Percentiles rank a stretch among this genome's conserved stretches.
These are phyloP conservation scores for Phaeolepiota aurea DNA, from an alignment of 768 basidiomycete genomes.

Conservation along the genomic window DNA sequence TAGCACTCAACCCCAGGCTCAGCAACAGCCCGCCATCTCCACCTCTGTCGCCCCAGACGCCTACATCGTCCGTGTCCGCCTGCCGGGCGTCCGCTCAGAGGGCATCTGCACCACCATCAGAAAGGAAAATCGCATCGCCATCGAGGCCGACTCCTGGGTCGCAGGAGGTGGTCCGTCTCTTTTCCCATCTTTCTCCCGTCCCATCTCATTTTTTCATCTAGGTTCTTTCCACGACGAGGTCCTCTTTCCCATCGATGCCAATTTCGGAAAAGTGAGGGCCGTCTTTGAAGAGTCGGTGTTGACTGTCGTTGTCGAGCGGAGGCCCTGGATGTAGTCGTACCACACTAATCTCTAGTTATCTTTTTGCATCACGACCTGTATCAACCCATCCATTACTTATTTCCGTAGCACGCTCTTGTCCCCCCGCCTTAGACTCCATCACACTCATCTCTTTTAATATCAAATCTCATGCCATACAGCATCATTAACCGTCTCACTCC, in stretches of 20 bases:
- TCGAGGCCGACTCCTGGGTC: background rate
- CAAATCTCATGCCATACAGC: too few species aligned
- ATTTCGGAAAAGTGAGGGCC: background rate
- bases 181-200: background rate
- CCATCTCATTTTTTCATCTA: background rate
- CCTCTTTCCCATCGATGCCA: background rate
- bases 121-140: background rate
- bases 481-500: too few species aligned
- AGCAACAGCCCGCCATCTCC: background rate
- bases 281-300: background rate
- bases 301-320: background rate
- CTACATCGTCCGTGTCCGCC: background rate
- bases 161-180: background rate
- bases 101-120: background rate
- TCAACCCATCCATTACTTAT: too few species aligned
- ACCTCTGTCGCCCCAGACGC: background rate
- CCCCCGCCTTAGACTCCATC: too few species aligned
- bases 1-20: background rate
- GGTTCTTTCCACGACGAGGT: background rate
- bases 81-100: background rate
- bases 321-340: background rate
- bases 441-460: too few species aligned
- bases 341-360: too few species aligned
- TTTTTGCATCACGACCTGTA: too few species aligned
- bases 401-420: too few species aligned